A percentile compares a stretch with the other conserved stretches of the same genome.
phyloP scores from a whole-genome alignment of 805 yeast genomes.

The Candida berthetii region DNA sequence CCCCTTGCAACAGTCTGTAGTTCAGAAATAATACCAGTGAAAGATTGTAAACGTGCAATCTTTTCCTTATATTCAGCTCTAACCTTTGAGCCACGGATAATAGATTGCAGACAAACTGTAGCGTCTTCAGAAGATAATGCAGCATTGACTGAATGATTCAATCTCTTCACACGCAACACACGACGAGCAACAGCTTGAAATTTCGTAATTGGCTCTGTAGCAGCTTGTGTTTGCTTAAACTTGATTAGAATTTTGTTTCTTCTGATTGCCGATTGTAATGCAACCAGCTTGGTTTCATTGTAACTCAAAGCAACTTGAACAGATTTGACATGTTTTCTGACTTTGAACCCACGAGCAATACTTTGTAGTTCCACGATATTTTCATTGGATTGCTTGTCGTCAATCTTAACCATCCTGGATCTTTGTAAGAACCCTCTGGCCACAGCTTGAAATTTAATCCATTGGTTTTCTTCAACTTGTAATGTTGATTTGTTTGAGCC shows the following conservation, averaged over 20 bases:
- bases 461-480: conserved; percentile 10
- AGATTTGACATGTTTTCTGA: conserved; percentile 19
- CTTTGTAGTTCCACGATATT: conserved; percentile 30
- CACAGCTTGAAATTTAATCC: conserved; percentile 27
- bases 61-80: conserved; percentile 6
- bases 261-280: conserved; percentile 13
- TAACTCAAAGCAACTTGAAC: conserved; percentile 9
- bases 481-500: conserved; percentile 21
- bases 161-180: conserved; percentile 15
- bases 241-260: conserved; percentile 1
- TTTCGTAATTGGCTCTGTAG: conserved; percentile 12
- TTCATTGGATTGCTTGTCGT: conserved; percentile 6
- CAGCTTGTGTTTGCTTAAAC: neutral
- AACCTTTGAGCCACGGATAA: conserved; percentile 19
- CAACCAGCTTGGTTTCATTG: conserved; percentile 10
- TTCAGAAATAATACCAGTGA: conserved; percentile 18
- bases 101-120: conserved; percentile 33
- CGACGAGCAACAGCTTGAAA: conserved; percentile 35
- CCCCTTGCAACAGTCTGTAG: conserved; percentile 60
- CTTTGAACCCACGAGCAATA: conserved; percentile 31
- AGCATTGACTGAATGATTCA: conserved; percentile 12
- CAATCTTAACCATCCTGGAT: conserved; percentile 2
- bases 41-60: conserved; percentile 1
- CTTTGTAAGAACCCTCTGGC: conserved; percentile 25
- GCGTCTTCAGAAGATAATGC: conserved; percentile 19